These are phyloP conservation scores for Amanita molliuscula DNA, from an alignment of 768 basidiomycete species.

Conservation along the genomic window DNA sequence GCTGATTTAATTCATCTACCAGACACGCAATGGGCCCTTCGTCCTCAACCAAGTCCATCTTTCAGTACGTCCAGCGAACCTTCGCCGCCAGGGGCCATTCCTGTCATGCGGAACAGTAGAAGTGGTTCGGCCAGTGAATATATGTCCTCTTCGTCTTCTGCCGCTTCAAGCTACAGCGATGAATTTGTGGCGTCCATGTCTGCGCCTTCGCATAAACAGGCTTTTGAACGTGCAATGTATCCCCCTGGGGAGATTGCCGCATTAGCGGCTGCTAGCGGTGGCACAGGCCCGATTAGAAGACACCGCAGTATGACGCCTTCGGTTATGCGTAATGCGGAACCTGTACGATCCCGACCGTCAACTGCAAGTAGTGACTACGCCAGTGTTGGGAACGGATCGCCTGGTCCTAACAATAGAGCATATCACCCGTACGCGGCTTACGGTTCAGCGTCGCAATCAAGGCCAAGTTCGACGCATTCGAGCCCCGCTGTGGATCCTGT, in stretches of 20 bases:
- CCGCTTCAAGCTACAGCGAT: constrained; percentile 22
- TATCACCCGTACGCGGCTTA: constrained; percentile 49
- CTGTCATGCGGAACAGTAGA: constrained; percentile 16
- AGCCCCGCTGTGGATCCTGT: constrained; percentile 33
- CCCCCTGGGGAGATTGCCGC: constrained; percentile 24
- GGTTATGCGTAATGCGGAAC: constrained; percentile 39
- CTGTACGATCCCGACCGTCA: constrained; percentile 33
- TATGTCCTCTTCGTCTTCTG: constrained; percentile 18
- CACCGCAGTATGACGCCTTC: constrained; percentile 76
- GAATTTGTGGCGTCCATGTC: constrained; percentile 43
- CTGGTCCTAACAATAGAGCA: constrained; percentile 29
- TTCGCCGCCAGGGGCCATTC: constrained; percentile 20
- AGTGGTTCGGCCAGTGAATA: constrained; percentile 18
- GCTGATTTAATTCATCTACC: constrained; percentile 15
- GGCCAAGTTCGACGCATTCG: constrained; percentile 32
- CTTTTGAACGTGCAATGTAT: constrained; percentile 51
- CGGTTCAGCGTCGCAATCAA: constrained; percentile 20
- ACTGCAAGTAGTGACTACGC: constrained; percentile 30
- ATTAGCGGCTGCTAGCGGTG: constrained; percentile 15
- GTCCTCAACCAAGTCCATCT: constrained; percentile 27
- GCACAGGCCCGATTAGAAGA: constrained; percentile 53
- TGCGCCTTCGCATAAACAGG: constrained; percentile 59
- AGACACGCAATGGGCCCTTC: constrained; percentile 30
- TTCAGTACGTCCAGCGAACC: constrained; percentile 29
- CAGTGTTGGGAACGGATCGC: constrained; percentile 21